Evolutionary conservation across 208 protist species (phyloP).

Genomic region (Wallacemonas rigidus): DNA sequence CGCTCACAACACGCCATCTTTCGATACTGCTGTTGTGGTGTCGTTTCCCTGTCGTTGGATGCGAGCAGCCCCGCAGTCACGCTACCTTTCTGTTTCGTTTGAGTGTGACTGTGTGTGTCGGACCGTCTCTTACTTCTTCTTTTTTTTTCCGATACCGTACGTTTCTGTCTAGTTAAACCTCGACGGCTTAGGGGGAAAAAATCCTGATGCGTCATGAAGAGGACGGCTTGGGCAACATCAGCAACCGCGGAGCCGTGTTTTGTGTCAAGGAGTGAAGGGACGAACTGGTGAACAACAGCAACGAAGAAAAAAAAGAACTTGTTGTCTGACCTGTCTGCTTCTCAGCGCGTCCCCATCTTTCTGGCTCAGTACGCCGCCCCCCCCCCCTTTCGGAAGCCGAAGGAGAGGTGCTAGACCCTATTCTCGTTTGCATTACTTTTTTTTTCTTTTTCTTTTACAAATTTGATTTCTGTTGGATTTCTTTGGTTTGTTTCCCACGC

Average conservation of each 20-base stretch:
- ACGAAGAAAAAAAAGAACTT: background rate
- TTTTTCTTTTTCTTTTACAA: conserved; percentile 1
- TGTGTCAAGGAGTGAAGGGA: background rate
- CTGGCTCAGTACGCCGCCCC: no score
- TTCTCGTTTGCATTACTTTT: conserved; percentile 10
- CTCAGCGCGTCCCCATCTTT: no score
- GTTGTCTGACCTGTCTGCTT: background rate
- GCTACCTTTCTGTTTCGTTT: no score
- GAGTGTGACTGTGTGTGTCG: no score
- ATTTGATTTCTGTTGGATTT: background rate
- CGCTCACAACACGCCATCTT: background rate
- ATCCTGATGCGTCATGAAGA: background rate
- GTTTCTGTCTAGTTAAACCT: background rate
- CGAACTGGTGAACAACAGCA: background rate
- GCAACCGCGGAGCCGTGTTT: background rate
- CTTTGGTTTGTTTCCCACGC: background rate
- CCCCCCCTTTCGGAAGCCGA: background rate
- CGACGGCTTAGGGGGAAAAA: background rate
- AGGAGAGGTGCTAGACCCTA: background rate
- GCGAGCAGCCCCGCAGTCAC: no score
- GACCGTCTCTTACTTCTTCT: background rate
- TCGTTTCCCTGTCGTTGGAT: no score
- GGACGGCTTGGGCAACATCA: no score
- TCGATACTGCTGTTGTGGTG: background rate
- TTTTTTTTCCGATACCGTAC: background rate